Base-by-base conservation (phyloP, 805 yeast species). In the Hanseniaspora lindneri region DNA sequence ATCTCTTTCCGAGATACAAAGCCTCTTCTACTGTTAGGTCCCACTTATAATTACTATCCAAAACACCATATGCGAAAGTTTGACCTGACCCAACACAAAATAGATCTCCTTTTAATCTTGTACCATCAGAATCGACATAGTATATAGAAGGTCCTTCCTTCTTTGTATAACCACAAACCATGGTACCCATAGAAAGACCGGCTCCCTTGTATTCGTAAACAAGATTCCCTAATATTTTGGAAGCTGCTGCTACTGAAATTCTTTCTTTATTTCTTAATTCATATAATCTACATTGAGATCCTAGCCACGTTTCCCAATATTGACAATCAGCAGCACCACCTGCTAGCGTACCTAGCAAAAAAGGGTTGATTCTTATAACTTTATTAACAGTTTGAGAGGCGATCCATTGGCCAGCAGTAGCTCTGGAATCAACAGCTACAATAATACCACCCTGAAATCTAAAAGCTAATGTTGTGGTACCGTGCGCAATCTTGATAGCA, bases 251-350 rank as follows among this genome's bases (percentile, higher is more conserved):
- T 33, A 89, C 97, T 4, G 92, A 78, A 55, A 92, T 92, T 58
- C 98, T 77, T 67, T 87, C 89, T 67, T 89, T 88, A 65, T 89
- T 92, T 62, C 95, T 77, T 60, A 92, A 74, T 66, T 92, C 98
- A 65, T 88, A 94, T 59, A 92, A 68, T 60, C 98, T 74, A 70
- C 97, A 89, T 68, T 92, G 96, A 16, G 95, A 72, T 54, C 98
- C 98, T 52, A 92, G 74, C 97, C 97, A 92, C 32, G 96, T 85
- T 69, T 92, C 97, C 98, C 98, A 92, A 67, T 73, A 92, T 66
- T 92, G 98, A 73, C 98, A 92, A 68, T 92, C 98, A 28, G 97
- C 97, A 43, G 98, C 98, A 71, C 97, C 97, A 68, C 98, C 98
- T 29, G 98, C 98, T 96, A 92, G 80, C 19, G 98, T 92, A 55